phyloP scores from a whole-genome alignment of 345 rosid species.

The Acer campestre region DNA sequence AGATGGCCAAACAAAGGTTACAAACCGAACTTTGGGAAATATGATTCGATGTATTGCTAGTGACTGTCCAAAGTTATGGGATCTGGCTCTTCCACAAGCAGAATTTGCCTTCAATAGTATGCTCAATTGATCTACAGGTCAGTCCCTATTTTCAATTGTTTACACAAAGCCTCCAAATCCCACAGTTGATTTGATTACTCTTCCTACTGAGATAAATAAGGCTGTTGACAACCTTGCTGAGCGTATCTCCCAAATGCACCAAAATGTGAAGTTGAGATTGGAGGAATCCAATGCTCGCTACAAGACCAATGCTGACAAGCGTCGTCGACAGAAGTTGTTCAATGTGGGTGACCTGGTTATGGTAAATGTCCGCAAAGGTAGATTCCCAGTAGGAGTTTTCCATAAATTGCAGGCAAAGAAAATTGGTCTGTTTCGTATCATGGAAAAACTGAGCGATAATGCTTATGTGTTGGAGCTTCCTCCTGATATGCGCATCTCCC shows the following conservation, averaged over 20 bases:
- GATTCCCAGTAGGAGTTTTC: neutral
- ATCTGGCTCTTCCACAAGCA: neutral
- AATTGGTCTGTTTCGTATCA: neutral
- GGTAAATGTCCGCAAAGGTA: neutral
- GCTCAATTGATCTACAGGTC: neutral
- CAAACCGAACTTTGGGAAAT: neutral
- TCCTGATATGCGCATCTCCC: neutral
- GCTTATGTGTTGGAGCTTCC: slow-evolving; percentile 18
- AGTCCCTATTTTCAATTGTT: neutral
- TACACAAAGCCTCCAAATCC: neutral
- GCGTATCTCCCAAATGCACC: no score
- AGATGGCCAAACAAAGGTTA: neutral
- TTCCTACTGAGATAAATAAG: no score
- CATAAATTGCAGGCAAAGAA: neutral
- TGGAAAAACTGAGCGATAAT: slow-evolving; percentile 16
- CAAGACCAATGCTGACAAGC: neutral
- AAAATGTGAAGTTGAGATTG: neutral
- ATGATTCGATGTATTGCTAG: neutral
- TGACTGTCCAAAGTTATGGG: neutral
- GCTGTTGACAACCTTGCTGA: no score
- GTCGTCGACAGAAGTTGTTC: neutral
- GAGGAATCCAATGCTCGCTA: neutral
- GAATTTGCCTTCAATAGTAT: neutral
- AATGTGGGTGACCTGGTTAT: slow-evolving; percentile 10
- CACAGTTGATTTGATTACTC: neutral